Percentiles rank a stretch among this genome's conserved stretches.
phyloP scores from a whole-genome alignment of 345 rosid species.

The Rhodamnia rubescens region DNA sequence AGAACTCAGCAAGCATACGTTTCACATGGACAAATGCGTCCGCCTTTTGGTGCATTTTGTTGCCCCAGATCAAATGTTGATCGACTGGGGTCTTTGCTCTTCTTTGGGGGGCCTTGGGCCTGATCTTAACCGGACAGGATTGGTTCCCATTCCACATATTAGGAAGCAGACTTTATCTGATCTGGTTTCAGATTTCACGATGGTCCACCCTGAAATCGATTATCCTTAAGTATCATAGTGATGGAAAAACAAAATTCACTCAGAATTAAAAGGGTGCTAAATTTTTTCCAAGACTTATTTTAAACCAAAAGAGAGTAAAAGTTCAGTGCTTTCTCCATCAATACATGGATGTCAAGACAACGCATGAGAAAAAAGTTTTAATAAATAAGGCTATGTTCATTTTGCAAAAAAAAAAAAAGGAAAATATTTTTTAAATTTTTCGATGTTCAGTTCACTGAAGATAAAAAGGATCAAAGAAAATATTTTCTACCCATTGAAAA shows the following conservation, averaged over 20 bases:
- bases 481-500: too few species aligned
- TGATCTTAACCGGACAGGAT: neutral
- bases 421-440: too few species aligned
- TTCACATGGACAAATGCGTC: neutral
- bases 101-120: neutral
- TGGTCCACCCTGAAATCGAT: neutral
- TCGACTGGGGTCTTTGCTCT: neutral
- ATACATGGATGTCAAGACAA: neutral
- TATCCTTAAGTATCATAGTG: rapidly evolving
- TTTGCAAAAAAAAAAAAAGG: too few species aligned
- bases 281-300: neutral
- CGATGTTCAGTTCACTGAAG: too few species aligned
- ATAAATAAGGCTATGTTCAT: too few species aligned
- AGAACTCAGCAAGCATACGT: neutral
- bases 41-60: too few species aligned
- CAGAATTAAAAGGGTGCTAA: neutral
- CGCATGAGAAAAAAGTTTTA: neutral
- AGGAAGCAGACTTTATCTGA: neutral
- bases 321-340: neutral
- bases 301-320: neutral
- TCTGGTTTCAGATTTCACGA: neutral
- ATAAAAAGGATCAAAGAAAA: too few species aligned
- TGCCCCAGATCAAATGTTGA: neutral
- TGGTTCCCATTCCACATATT: neutral
- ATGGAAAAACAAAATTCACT: neutral